phyloP scores from a whole-genome alignment of 2,329 filamentous ascomycete species.

The Curvularia eragrostidis region DNA sequence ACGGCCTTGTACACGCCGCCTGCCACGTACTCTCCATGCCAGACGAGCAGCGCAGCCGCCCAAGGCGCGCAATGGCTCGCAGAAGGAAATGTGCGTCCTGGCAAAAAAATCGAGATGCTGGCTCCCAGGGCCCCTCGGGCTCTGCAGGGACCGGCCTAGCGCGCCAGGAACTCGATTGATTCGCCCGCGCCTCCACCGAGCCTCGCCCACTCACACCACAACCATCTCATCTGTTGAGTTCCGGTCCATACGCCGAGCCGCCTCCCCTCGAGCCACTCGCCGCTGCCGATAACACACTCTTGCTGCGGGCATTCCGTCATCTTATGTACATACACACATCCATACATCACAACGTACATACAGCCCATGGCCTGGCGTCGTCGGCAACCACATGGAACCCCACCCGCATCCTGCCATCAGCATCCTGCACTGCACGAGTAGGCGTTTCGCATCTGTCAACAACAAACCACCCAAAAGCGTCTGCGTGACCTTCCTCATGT shows the following conservation, averaged over 20 bases:
- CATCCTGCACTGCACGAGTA: background rate
- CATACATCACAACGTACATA: background rate
- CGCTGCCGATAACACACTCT: background rate
- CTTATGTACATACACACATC: background rate
- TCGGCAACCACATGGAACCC: constrained; percentile 2
- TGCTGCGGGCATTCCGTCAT: background rate
- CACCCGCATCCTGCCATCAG: constrained; percentile 4
- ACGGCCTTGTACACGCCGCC: background rate
- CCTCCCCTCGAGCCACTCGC: background rate
- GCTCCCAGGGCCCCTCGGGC: constrained; percentile 15
- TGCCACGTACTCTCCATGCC: background rate
- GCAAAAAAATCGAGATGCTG: constrained; percentile 21
- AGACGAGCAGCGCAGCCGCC: background rate
- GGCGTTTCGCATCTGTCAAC: background rate
- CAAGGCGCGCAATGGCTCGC: constrained; percentile 19
- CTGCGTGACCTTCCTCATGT: background rate
- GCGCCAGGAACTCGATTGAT: constrained; percentile 19
- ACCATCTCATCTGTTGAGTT: background rate
- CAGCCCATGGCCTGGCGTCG: constrained; percentile 3
- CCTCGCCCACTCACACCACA: background rate
- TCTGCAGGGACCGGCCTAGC: constrained; percentile 25
- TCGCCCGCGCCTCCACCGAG: constrained; percentile 16
- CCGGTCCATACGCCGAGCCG: background rate
- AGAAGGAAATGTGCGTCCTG: background rate
- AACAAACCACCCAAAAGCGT: constrained; percentile 1